Base-by-base conservation (phyloP, 257 asterid species). In the Lavandula angustifolia region DNA sequence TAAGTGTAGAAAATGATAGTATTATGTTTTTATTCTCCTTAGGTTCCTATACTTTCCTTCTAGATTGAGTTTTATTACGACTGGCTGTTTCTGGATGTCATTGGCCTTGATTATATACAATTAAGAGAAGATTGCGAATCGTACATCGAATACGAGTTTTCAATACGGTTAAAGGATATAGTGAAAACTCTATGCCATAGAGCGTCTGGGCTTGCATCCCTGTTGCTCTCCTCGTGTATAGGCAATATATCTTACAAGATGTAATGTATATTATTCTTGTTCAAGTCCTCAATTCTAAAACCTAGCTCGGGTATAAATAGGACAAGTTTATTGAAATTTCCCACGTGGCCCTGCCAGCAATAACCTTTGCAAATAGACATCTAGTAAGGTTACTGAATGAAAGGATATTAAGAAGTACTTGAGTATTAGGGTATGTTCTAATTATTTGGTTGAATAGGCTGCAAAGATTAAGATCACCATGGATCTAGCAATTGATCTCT, bases 11-110 rank as follows among this genome's bases (percentile, higher is more conserved):
- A 17, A 14, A 52, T 33, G 54, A 33, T 13, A 34, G 29, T 11
- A 46, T 29, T 56, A 49, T 16, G 35, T 18, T 5, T 31, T 8
- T 54, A 18, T 47, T 27, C 17, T 9, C 31, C 32, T 7, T 46
- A 18, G 33, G 6, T 18, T 54, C 66, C 65, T 62, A 17, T 9
- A 54, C 34, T 34, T 38, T 10, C n/a, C n/a, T 49, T 48, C 22
- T 41, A 9, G 22, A 57, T 16, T 2, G 63, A 52, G 32, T 34
- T 42, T 34, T 31, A 18, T 61, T 41, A 61, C 13, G 40, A 31
- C 35, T 54, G 65, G 59, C 27, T 54, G 66, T 55, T 63, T 63
- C 54, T 32, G 40, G 6, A 50, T 60, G 43, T 46, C 22, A 18
- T 31, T 53, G 64, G 18, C 52, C 64, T 8, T 16, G 52, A 33